Conservation (phyloP, 768 basidiomycete species). For the Leccinum fibrillosum region DNA sequence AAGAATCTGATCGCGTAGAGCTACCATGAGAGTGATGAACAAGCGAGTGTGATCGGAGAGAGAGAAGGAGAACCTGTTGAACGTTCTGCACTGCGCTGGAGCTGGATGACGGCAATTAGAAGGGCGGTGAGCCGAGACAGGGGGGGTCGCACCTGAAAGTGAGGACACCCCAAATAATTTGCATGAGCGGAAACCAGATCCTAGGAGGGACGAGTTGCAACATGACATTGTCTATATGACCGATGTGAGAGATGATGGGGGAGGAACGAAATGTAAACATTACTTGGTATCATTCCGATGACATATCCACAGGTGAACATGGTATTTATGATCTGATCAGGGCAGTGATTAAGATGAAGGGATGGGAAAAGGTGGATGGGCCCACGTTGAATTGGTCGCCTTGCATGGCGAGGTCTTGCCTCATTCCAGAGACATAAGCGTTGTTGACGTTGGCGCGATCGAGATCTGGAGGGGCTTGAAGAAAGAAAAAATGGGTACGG, state of each 20-base stretch:
- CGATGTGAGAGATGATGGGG: background rate
- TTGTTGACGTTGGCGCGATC: constrained; percentile 69
- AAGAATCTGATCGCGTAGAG: constrained; percentile 70
- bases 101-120: constrained; percentile 30
- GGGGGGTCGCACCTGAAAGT: constrained; percentile 51
- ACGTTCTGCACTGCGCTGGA: constrained; percentile 55
- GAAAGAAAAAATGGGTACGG: background rate
- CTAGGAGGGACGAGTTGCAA: constrained; percentile 60
- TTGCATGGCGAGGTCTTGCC: constrained; percentile 62
- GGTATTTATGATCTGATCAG: constrained; percentile 56
- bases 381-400: constrained; percentile 62
- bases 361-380: background rate
- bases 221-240: constrained; percentile 55
- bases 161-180: constrained; percentile 62
- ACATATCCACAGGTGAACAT: constrained; percentile 76
- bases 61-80: constrained; percentile 42
- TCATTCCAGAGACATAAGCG: constrained; percentile 80
- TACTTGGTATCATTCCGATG: constrained; percentile 70
- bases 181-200: constrained; percentile 64
- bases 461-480: constrained; percentile 41
- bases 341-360: background rate
- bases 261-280: background rate
- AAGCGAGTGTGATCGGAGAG: background rate
- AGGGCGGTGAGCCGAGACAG: background rate
- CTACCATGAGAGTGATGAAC: constrained; percentile 28